Evolutionary conservation across 139 green algal species (phyloP).

Genomic region (Deuterostichococcus epilithicus): DNA sequence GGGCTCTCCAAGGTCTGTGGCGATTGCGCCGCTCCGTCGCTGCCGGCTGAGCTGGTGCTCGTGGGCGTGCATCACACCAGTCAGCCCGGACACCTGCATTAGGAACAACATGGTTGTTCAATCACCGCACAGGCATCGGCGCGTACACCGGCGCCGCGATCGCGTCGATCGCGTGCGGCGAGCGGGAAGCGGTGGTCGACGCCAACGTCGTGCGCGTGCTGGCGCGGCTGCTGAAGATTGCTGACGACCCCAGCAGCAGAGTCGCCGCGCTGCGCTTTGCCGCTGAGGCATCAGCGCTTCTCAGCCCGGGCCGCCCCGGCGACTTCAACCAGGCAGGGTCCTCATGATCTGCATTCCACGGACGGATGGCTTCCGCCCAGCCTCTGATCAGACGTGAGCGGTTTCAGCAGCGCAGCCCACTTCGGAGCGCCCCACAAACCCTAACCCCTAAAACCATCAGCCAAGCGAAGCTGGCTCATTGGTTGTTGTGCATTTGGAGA

Average conservation of each 20-base stretch:
- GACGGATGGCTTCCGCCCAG: neutral
- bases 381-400: neutral
- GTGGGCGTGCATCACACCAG: too few species aligned
- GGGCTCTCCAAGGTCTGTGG: too few species aligned
- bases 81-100: too few species aligned
- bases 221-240: slow-evolving; percentile 42
- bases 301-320: slow-evolving; percentile 71
- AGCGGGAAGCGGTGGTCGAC: slow-evolving; percentile 77
- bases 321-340: slow-evolving; percentile 86
- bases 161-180: slow-evolving; percentile 81
- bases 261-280: slow-evolving; percentile 26
- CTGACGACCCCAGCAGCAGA: slow-evolving; percentile 22
- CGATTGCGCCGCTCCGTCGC: too few species aligned
- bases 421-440: neutral
- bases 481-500: neutral
- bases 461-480: neutral
- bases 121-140: slow-evolving; percentile 61
- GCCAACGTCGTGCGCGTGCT: slow-evolving; percentile 92
- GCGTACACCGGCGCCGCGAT: slow-evolving; percentile 87
- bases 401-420: neutral
- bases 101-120: too few species aligned
- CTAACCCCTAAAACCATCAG: neutral
- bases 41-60: too few species aligned
- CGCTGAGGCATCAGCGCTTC: slow-evolving; percentile 50
- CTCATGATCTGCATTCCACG: neutral